Conservation (phyloP, 1,284 basidiomycete genomes). For the Trichosporon sp. region DNA sequence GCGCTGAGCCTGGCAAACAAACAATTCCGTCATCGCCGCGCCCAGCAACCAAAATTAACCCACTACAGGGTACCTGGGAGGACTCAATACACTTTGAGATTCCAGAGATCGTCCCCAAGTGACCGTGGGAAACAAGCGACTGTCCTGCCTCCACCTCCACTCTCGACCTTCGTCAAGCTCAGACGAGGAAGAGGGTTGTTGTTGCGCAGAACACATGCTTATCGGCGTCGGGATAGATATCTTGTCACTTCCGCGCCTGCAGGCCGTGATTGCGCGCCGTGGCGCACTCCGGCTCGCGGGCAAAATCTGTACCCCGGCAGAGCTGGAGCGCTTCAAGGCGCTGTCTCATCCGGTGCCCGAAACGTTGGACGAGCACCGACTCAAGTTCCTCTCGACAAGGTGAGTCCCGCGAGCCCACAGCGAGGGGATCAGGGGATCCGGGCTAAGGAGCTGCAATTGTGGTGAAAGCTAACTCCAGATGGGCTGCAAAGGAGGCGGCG, state of each 20-base stretch:
- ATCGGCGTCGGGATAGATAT: constrained; percentile 79
- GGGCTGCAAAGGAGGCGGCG: constrained; percentile 84
- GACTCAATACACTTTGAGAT: neutral
- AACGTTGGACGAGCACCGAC: constrained; percentile 21
- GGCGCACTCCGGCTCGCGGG: constrained; percentile 61
- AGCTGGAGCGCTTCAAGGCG: constrained; percentile 29
- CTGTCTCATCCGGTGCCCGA: constrained; percentile 21
- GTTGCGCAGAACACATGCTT: constrained; percentile 54
- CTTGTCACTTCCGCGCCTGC: constrained; percentile 69
- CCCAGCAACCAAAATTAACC: neutral
- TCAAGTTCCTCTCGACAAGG: constrained; percentile 5
- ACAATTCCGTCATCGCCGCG: neutral
- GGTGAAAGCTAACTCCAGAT: constrained; percentile 59
- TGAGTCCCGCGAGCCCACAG: neutral
- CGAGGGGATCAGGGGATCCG: neutral
- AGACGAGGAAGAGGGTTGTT: neutral
- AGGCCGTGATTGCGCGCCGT: constrained; percentile 63
- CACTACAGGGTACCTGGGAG: neutral
- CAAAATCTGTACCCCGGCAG: constrained; percentile 65
- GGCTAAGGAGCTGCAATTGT: neutral
- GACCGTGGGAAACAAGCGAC: neutral
- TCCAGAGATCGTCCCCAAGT: neutral
- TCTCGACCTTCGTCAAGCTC: neutral
- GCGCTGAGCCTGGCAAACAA: neutral
- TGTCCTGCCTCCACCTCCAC: neutral